A percentile compares a stretch with the other conserved stretches of the same genome.
Conservation (phyloP, 1,284 basidiomycete species). For the Papiliotrema fonsecae region DNA sequence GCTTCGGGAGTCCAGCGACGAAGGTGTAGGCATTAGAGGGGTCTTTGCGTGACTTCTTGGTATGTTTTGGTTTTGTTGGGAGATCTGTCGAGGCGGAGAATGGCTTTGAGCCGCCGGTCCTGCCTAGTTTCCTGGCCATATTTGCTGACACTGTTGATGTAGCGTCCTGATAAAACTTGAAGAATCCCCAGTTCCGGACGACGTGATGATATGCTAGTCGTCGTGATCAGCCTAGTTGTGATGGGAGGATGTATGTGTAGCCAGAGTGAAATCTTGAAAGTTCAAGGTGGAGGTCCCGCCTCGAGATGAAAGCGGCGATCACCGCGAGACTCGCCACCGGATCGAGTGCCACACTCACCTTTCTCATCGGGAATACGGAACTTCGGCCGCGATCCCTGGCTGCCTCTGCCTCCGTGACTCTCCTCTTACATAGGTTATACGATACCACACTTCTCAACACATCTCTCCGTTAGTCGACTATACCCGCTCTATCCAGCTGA, state of each 20-base stretch:
- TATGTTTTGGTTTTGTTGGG: constrained; percentile 13
- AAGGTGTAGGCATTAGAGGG: constrained; percentile 38
- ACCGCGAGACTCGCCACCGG: too few species aligned
- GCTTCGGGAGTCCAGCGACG: constrained; percentile 35
- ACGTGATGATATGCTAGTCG: too few species aligned
- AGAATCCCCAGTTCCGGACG: too few species aligned
- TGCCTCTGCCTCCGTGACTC: too few species aligned
- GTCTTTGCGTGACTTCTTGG: constrained; percentile 11
- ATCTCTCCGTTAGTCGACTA: not conserved
- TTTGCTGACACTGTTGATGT: not conserved
- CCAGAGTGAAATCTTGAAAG: too few species aligned
- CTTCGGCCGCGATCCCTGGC: too few species aligned
- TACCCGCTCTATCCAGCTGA: constrained; percentile 4
- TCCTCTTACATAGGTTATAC: too few species aligned
- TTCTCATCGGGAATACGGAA: too few species aligned
- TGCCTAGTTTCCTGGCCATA: constrained; percentile 9
- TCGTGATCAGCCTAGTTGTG: too few species aligned
- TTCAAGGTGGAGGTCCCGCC: too few species aligned
- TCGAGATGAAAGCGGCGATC: not conserved
- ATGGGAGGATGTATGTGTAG: not conserved
- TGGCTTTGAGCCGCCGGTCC: not conserved
- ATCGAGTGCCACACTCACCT: too few species aligned
- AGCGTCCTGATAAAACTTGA: too few species aligned
- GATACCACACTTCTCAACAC: not conserved
- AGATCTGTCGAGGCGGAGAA: constrained; percentile 22